Evolutionary conservation across 805 yeast species (phyloP), one percentile per base, ranked within the genome.

Genomic region (Ogataea sp.): DNA sequence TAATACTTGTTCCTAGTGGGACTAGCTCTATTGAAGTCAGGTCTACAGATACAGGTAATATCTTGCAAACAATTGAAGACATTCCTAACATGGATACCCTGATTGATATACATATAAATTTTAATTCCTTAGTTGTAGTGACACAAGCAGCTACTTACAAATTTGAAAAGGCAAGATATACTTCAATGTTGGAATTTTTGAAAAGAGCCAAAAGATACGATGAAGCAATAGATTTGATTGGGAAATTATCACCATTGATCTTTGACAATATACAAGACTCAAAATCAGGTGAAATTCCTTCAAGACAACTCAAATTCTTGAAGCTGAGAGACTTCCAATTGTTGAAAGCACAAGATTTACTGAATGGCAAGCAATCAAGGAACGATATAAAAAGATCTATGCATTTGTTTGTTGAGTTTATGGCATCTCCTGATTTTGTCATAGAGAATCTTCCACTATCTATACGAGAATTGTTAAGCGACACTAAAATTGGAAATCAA

Each of bases 401-500:
- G 56, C 47, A 54, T 38, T 28, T 68, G 15, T 78, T 80, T 39
- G 68, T 68, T 5, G 71, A 71, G 20, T 76, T 65, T 39, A 59
- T 78, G 51, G 83, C 86, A 0, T 72, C 81, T 1, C 87, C 87
- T 0, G 65, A 70, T 28, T 50, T 61, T 4, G 73, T 80, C 0
- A 59, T 80, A 2, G 45, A 55, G 3, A 54, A 73, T 21, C 67
- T 71, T 38, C 83, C 85, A 1, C 25, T 31, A 3, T 24, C 39
- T 2, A 21, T 59, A 8, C 36, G 42, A 2, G 20, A 23, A 3
- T n/a, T 48, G 6, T 21, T 50, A 17, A 36, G 39, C n/a, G 39
- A 32, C 20, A 41, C 43, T 21, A 18, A 30, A 3, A 17, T 4
- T 5, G 18, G 16, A 17, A 18, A 7, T 16, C 21, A 30, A 26